Evolutionary conservation across 441 rosid species (phyloP).

Genomic region (Bocquillonia castaneifolia): DNA sequence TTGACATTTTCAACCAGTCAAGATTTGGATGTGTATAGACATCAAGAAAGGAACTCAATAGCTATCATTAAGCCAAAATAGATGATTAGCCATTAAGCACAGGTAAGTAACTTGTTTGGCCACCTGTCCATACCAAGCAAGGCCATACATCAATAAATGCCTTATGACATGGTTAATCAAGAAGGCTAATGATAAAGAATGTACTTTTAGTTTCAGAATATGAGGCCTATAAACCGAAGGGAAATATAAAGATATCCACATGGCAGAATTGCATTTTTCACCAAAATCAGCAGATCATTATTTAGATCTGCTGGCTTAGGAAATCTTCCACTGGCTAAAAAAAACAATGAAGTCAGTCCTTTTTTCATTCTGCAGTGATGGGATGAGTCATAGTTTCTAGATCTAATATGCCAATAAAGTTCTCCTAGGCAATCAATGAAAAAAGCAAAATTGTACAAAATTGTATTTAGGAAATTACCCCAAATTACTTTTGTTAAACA

Average conservation of each 20-base stretch:
- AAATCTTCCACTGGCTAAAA: neutral
- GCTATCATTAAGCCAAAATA: neutral
- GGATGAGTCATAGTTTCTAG: neutral
- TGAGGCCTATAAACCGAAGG: neutral
- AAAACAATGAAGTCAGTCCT: neutral
- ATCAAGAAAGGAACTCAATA: neutral
- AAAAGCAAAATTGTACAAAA: neutral
- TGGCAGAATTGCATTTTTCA: neutral
- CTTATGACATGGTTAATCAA: neutral
- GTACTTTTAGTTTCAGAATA: neutral
- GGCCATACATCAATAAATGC: neutral
- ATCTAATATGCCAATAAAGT: neutral
- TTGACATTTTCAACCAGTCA: conserved; percentile 12
- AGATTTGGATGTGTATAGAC: neutral
- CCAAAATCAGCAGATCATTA: neutral
- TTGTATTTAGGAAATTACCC: neutral
- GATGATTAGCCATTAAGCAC: neutral
- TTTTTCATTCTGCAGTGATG: neutral
- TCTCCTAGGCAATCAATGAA: neutral
- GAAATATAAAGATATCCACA: neutral
- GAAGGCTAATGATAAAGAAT: neutral
- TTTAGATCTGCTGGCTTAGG: neutral
- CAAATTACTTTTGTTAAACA: neutral
- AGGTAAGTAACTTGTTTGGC: neutral
- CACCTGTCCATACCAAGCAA: neutral